phyloP scores from a whole-genome alignment of 2,329 filamentous ascomycete genomes.

The Stachybotrys chlorohalonatus region DNA sequence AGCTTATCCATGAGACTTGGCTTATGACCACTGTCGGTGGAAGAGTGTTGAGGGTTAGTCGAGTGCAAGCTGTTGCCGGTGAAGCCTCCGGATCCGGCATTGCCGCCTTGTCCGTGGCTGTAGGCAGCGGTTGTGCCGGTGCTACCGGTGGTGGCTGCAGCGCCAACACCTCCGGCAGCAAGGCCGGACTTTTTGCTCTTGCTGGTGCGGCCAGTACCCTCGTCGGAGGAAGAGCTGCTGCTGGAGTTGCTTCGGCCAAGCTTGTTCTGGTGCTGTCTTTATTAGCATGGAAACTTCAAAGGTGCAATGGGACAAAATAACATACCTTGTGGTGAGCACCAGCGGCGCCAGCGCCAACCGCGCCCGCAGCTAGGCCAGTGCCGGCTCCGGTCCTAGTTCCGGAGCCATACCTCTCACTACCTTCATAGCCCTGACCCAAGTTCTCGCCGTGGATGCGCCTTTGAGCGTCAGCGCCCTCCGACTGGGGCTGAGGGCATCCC shows the following conservation, averaged over 20 bases:
- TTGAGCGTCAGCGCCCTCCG: conserved; percentile 4
- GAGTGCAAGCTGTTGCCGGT: not conserved
- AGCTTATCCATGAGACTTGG: conserved; percentile 10
- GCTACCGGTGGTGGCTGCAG: not conserved
- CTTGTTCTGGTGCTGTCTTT: not conserved
- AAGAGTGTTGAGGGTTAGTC: not conserved
- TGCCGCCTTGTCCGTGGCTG: not conserved
- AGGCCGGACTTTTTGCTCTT: not conserved
- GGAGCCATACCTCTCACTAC: not conserved
- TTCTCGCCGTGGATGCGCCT: conserved; percentile 7
- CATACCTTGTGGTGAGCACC: not conserved
- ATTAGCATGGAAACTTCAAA: not conserved
- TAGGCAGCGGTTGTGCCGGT: not conserved
- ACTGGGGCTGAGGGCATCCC: conserved; percentile 43
- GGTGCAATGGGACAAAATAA: not conserved
- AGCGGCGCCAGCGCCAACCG: not conserved
- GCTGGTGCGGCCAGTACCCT: not conserved
- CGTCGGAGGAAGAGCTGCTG: not conserved
- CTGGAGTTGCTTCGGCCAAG: not conserved
- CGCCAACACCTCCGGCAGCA: not conserved
- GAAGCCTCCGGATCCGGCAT: not conserved
- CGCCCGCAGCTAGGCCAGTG: conserved; percentile 12
- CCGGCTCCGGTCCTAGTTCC: not conserved
- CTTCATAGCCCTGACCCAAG: conserved; percentile 1
- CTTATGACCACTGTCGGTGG: conserved; percentile 1